A percentile compares a stretch with the other conserved stretches of the same genome.
Conservation (phyloP, 2,329 filamentous ascomycete genomes). For the Neofusicoccum kwambonambiense region DNA sequence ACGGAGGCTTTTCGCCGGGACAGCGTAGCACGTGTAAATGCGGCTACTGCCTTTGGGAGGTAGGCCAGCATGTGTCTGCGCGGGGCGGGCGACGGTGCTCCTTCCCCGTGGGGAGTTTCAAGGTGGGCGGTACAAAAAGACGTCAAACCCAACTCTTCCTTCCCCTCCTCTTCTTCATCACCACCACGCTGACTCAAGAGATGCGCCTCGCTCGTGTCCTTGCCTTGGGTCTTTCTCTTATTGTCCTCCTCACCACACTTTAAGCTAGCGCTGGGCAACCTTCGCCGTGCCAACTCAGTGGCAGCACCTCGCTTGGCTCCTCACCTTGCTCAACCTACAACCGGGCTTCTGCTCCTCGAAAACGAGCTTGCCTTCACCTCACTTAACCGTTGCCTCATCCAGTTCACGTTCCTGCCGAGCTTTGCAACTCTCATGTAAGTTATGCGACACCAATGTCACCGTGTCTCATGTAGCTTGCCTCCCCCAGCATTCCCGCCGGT, state of each 20-base stretch:
- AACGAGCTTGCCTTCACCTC: too few relatives aligned
- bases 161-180: background rate
- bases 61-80: background rate
- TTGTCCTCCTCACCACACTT: background rate
- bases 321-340: too few relatives aligned
- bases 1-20: background rate
- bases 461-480: too few relatives aligned
- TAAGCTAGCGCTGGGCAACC: too few relatives aligned
- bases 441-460: too few relatives aligned
- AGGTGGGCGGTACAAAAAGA: background rate
- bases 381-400: too few relatives aligned
- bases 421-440: too few relatives aligned
- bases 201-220: background rate
- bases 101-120: background rate
- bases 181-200: background rate
- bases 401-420: too few relatives aligned
- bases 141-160: background rate
- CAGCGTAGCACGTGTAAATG: background rate
- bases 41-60: background rate
- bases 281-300: too few relatives aligned
- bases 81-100: background rate
- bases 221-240: background rate
- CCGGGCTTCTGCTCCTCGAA: too few relatives aligned
- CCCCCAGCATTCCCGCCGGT: too few relatives aligned
- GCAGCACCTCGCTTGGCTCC: too few relatives aligned